Evolutionary conservation across 495 filamentous ascomycete species (phyloP).

Genomic region (Penicillium egyptiacum): DNA sequence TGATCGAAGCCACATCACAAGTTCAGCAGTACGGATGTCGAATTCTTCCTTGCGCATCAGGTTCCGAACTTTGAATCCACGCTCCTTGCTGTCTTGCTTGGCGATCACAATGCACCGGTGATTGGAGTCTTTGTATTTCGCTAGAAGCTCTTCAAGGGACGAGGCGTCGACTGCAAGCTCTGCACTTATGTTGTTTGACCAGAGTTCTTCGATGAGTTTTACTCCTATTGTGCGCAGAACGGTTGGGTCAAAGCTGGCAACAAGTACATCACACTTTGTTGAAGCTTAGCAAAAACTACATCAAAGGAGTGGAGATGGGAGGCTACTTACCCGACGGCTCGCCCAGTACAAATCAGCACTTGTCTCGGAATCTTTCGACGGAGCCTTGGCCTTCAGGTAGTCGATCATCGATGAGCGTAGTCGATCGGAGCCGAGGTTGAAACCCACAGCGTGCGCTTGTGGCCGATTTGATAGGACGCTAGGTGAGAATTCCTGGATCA

Average conservation of each 20-base stretch:
- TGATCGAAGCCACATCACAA: slow-evolving; percentile 75
- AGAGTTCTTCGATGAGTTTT: slow-evolving; percentile 74
- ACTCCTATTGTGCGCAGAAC: slow-evolving; percentile 73
- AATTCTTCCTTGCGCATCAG: slow-evolving; percentile 76
- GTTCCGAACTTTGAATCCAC: slow-evolving; percentile 71
- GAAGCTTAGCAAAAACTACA: background rate
- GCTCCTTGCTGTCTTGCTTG: slow-evolving; percentile 72
- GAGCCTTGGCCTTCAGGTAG: slow-evolving; percentile 64
- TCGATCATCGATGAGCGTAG: slow-evolving; percentile 65
- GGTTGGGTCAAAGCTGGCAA: slow-evolving; percentile 79
- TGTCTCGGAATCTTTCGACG: slow-evolving; percentile 61
- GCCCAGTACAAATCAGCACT: slow-evolving; percentile 56
- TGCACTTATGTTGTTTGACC: slow-evolving; percentile 82
- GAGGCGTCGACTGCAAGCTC: slow-evolving; percentile 81
- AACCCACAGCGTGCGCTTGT: slow-evolving; percentile 77
- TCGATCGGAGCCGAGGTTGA: slow-evolving; percentile 87
- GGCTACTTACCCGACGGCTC: slow-evolving; percentile 58
- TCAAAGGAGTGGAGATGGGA: background rate
- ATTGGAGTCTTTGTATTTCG: slow-evolving; percentile 66
- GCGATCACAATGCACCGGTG: slow-evolving; percentile 86
- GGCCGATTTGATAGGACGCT: slow-evolving; percentile 39
- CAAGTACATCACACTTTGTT: slow-evolving; percentile 76
- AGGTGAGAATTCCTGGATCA: slow-evolving; percentile 60
- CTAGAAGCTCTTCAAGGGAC: slow-evolving; percentile 68
- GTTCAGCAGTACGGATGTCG: slow-evolving; percentile 71